A percentile compares a stretch with the other conserved stretches of the same genome.
phyloP scores from a whole-genome alignment of 2,329 filamentous ascomycete genomes.

The Talaromyces sp. region DNA sequence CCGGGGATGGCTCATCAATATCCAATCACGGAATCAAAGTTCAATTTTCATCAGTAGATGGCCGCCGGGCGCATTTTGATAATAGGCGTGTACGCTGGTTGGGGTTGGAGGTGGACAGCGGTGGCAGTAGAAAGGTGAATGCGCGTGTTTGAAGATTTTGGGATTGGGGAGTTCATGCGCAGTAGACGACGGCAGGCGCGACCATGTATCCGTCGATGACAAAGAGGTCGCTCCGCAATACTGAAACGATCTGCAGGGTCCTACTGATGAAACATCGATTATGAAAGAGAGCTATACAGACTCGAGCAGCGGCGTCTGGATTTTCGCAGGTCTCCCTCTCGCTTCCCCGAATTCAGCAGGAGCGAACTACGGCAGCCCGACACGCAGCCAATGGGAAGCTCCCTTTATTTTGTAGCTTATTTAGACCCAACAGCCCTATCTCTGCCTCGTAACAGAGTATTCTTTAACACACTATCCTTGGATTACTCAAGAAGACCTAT shows the following conservation, averaged over 20 bases:
- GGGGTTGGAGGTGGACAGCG: neutral
- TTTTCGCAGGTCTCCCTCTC: neutral
- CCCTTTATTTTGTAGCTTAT: neutral
- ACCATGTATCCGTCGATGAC: neutral
- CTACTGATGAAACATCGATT: neutral
- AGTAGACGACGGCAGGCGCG: neutral
- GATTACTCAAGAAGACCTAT: neutral
- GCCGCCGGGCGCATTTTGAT: slow-evolving; percentile 6
- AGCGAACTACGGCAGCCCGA: slow-evolving; percentile 10
- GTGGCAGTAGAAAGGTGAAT: slow-evolving; percentile 5
- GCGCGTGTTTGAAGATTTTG: slow-evolving; percentile 17
- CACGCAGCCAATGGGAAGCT: slow-evolving; percentile 9
- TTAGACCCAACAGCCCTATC: neutral
- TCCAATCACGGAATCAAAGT: slow-evolving; percentile 14
- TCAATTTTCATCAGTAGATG: neutral
- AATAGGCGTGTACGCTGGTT: neutral
- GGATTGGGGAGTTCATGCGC: slow-evolving; percentile 1
- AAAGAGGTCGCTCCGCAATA: neutral
- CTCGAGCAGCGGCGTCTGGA: neutral
- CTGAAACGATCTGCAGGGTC: neutral
- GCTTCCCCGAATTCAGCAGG: neutral
- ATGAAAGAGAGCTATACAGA: neutral
- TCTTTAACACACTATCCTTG: neutral
- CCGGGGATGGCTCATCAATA: slow-evolving; percentile 18
- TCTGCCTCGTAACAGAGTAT: neutral